Percentiles rank a stretch among this genome's conserved stretches.
phyloP scores from a whole-genome alignment of 78 protist species.

The Monocercomonoides exilis region DNA sequence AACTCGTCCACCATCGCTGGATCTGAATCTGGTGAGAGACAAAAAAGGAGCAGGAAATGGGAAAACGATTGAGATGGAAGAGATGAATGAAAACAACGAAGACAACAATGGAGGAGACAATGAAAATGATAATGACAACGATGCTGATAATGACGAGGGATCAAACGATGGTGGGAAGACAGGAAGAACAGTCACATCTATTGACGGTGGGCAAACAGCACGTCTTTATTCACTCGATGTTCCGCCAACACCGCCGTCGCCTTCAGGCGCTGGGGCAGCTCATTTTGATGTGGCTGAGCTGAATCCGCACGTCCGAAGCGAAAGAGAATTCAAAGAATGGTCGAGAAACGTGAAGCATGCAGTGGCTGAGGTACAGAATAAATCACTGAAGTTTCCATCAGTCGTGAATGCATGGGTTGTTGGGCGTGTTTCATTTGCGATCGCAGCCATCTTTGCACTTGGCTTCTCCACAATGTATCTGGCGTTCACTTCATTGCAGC shows the following conservation, averaged over 20 bases:
- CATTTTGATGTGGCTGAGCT: not conserved
- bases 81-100: no score
- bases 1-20: no score
- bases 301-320: not conserved
- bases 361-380: not conserved
- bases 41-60: no score
- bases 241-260: not conserved
- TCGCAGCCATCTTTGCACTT: not conserved
- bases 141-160: no score
- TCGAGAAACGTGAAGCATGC: not conserved
- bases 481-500: not conserved
- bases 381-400: not conserved
- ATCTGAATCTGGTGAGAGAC: no score
- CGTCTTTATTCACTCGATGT: not conserved
- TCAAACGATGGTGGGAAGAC: no score
- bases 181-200: no score
- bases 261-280: not conserved
- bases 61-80: no score
- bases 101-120: no score
- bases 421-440: not conserved
- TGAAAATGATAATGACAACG: no score
- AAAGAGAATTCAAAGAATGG: not conserved
- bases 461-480: not conserved
- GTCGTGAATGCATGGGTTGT: not conserved
- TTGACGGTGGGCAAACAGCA: no score